phyloP scores from a whole-genome alignment of 345 rosid species.

The Euphorbia peplus region DNA sequence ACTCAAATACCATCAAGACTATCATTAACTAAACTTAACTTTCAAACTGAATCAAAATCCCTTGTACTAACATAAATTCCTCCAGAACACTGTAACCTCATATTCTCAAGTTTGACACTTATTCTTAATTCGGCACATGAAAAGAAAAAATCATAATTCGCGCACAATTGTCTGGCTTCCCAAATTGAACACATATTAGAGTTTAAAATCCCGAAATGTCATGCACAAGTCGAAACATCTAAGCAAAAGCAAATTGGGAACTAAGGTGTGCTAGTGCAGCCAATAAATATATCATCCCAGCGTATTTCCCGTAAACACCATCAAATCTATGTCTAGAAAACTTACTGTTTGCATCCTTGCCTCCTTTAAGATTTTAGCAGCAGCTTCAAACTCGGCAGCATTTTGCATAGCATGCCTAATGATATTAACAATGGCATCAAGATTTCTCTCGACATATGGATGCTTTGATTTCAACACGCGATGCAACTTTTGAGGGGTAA shows the following conservation, averaged over 20 bases:
- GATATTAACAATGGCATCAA: slow-evolving; percentile 52
- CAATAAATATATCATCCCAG: not conserved
- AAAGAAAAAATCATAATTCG: not conserved
- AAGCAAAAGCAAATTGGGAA: not conserved
- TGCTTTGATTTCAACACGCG: slow-evolving; percentile 56
- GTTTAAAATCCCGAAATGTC: not conserved
- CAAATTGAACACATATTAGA: not conserved
- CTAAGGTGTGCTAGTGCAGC: not conserved
- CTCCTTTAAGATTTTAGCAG: slow-evolving; percentile 49
- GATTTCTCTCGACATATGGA: slow-evolving; percentile 64
- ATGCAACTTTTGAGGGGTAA: slow-evolving; percentile 49
- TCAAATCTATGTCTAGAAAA: not conserved
- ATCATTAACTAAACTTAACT: not conserved
- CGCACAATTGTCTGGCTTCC: too few relatives aligned
- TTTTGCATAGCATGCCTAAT: slow-evolving; percentile 67
- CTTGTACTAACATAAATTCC: not conserved
- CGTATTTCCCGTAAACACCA: not conserved
- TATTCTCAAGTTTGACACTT: not conserved
- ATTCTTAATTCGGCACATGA: not conserved
- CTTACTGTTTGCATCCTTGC: slow-evolving; percentile 46
- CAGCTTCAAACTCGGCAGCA: slow-evolving; percentile 61
- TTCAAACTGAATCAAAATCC: not conserved
- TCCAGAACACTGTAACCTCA: not conserved
- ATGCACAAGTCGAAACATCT: not conserved
- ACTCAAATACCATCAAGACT: not conserved